Conservation (phyloP, 2,329 filamentous ascomycete species). For the Trichophyton verrucosum region DNA sequence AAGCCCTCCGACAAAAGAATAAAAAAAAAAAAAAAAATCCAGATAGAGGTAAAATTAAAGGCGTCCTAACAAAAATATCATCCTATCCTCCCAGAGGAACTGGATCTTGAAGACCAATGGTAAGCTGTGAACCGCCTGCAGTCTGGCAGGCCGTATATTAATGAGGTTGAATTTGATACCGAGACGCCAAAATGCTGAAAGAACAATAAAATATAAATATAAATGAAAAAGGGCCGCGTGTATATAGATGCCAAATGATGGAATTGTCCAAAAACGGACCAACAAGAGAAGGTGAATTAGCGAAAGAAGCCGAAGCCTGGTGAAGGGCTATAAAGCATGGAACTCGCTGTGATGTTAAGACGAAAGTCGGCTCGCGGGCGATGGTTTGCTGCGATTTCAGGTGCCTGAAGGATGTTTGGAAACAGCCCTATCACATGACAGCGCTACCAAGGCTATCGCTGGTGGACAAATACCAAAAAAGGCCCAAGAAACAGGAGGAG, state of each 20-base stretch:
- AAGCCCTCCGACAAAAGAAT: not conserved
- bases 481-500: not conserved
- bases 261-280: not conserved
- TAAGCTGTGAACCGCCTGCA: not conserved
- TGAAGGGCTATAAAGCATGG: not conserved
- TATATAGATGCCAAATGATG: not conserved
- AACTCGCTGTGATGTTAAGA: not conserved
- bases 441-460: too few species aligned
- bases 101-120: not conserved
- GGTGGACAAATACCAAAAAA: not conserved
- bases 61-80: not conserved
- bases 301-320: not conserved
- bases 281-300: conserved; percentile 1
- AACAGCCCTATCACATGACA: conserved; percentile 3
- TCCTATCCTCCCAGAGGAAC: conserved; percentile 4
- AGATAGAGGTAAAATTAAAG: not conserved
- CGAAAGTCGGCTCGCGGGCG: not conserved
- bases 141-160: not conserved
- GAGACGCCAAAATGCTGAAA: not conserved
- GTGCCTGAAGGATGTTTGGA: not conserved
- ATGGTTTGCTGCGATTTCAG: not conserved
- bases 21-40: not conserved
- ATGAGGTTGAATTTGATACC: not conserved
- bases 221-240: not conserved
- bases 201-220: not conserved